Conservation (phyloP, 2,329 filamentous ascomycete genomes). For the Pyrenochaeta sp. region DNA sequence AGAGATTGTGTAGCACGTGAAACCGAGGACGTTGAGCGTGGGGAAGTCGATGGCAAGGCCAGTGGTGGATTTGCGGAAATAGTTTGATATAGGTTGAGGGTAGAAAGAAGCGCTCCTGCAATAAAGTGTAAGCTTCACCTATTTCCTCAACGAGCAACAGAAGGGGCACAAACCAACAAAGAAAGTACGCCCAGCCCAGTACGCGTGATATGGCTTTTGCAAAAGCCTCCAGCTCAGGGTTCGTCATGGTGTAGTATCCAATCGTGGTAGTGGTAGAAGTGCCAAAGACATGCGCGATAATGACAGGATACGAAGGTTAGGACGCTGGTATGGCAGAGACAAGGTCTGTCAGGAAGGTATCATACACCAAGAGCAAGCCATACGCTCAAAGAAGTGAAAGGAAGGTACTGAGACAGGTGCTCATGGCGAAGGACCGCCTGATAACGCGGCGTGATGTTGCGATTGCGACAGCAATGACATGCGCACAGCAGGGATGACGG, state of each 20-base stretch:
- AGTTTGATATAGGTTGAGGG: slow-evolving; percentile 86
- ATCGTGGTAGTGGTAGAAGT: neutral
- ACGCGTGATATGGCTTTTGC: slow-evolving; percentile 45
- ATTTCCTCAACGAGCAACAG: neutral
- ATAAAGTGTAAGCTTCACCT: neutral
- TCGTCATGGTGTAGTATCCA: slow-evolving; percentile 5
- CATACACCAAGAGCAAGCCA: neutral
- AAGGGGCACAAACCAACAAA: slow-evolving; percentile 38
- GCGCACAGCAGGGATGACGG: slow-evolving; percentile 11
- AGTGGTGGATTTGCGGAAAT: slow-evolving; percentile 75
- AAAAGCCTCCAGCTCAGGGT: slow-evolving; percentile 33
- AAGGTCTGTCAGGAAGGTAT: neutral
- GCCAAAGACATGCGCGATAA: slow-evolving; percentile 8
- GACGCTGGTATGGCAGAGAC: neutral
- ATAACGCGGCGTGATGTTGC: slow-evolving; percentile 25
- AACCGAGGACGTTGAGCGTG: slow-evolving; percentile 75
- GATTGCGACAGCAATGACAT: slow-evolving; percentile 5
- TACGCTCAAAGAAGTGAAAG: slow-evolving; percentile 6
- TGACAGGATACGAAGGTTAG: neutral
- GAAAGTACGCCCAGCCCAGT: slow-evolving; percentile 49
- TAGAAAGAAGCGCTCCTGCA: slow-evolving; percentile 87
- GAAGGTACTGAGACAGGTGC: slow-evolving; percentile 10
- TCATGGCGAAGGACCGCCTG: slow-evolving; percentile 22
- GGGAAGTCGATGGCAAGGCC: slow-evolving; percentile 92
- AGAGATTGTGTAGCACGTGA: slow-evolving; percentile 77